Conservation (phyloP, 352 stramenopile genomes). For the Phytophthora uliginosa region DNA sequence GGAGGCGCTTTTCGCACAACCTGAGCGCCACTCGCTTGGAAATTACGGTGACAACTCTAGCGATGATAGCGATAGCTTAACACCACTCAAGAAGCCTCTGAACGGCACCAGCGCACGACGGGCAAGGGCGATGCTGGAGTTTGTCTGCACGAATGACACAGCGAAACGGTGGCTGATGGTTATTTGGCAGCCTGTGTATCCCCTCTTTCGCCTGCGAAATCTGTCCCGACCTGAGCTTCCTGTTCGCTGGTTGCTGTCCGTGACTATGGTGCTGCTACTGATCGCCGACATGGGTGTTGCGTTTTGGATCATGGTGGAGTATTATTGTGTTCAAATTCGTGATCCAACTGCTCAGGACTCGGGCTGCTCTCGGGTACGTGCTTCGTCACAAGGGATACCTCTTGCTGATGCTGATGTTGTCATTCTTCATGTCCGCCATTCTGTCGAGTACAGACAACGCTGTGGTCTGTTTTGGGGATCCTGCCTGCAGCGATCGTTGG, state of each 20-base stretch:
- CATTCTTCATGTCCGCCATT: slow-evolving; percentile 6
- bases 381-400: not conserved
- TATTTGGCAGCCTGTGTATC: slow-evolving; percentile 60
- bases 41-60: slow-evolving; percentile 29
- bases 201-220: slow-evolving; percentile 76
- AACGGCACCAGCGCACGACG: slow-evolving; percentile 16
- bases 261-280: slow-evolving; percentile 71
- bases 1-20: slow-evolving; percentile 75
- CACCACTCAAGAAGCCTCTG: slow-evolving; percentile 31
- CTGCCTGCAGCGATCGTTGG: slow-evolving; percentile 70
- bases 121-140: slow-evolving; percentile 33
- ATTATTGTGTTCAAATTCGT: slow-evolving; percentile 89
- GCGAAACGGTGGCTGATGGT: slow-evolving; percentile 33
- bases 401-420: slow-evolving; percentile 5
- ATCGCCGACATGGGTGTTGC: slow-evolving; percentile 68
- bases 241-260: slow-evolving; percentile 51
- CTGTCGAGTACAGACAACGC: slow-evolving; percentile 46
- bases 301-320: slow-evolving; percentile 88
- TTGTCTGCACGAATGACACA: slow-evolving; percentile 42
- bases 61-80: slow-evolving; percentile 33
- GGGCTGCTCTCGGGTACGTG: slow-evolving; percentile 80
- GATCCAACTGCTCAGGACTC: slow-evolving; percentile 78
- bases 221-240: slow-evolving; percentile 33
- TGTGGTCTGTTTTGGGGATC: slow-evolving; percentile 70
- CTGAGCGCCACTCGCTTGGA: slow-evolving; percentile 25